Conservation (phyloP, 2,329 filamentous ascomycete genomes). For the Xylariaceae sp. region DNA sequence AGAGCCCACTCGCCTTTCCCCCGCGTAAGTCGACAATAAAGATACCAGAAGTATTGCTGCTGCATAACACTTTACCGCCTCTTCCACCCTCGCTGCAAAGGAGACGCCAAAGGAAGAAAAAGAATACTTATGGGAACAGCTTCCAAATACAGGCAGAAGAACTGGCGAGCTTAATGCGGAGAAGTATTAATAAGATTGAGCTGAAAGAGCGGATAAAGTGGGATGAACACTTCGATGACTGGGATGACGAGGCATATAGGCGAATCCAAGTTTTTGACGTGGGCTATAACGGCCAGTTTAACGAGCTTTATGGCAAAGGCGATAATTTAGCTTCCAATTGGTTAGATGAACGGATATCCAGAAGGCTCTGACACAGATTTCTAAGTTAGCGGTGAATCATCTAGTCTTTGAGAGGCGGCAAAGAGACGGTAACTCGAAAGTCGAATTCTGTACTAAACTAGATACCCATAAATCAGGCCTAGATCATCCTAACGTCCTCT, state of each 20-base stretch:
- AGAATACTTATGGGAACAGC: slow-evolving; percentile 45
- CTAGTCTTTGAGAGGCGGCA: background rate
- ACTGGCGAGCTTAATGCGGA: slow-evolving; percentile 54
- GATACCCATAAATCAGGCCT: too few species aligned
- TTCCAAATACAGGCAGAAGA: slow-evolving; percentile 55
- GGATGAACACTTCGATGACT: slow-evolving; percentile 47
- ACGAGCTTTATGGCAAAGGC: slow-evolving; percentile 21
- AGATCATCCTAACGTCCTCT: too few species aligned
- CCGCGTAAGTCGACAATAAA: slow-evolving; percentile 53
- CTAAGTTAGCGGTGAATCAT: too few species aligned
- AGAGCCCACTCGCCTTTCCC: slow-evolving; percentile 54
- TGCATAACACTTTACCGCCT: slow-evolving; percentile 49
- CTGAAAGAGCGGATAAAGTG: slow-evolving; percentile 49
- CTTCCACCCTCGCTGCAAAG: slow-evolving; percentile 21
- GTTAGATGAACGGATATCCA: slow-evolving; percentile 30
- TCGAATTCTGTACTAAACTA: too few species aligned
- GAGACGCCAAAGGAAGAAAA: slow-evolving; percentile 30
- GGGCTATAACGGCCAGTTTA: slow-evolving; percentile 39
- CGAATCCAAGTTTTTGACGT: slow-evolving; percentile 49
- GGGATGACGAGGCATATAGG: slow-evolving; percentile 43
- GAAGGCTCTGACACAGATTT: background rate
- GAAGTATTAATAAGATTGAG: slow-evolving; percentile 55
- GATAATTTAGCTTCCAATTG: slow-evolving; percentile 30
- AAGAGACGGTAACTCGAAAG: too few species aligned
- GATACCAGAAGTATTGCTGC: slow-evolving; percentile 55